These are phyloP conservation scores for Bretziella fagacearum DNA, from an alignment of 2,329 filamentous ascomycete species.

Conservation along the genomic window DNA sequence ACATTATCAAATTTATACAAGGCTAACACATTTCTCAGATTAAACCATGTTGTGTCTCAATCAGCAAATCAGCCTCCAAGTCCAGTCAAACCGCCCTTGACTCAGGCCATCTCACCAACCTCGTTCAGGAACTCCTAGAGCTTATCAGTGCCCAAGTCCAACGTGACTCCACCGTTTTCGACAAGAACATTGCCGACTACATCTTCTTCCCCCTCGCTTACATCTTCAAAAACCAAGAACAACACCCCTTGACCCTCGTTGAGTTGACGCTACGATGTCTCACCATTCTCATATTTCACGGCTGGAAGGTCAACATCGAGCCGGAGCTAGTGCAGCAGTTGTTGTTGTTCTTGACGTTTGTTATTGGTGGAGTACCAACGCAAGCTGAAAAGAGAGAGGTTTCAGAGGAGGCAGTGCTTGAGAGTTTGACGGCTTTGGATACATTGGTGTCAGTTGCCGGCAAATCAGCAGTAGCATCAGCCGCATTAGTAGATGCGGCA, in stretches of 20 bases:
- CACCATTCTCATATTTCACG: constrained; percentile 52
- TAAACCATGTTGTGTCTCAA: constrained; percentile 43
- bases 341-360: constrained; percentile 65
- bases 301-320: constrained; percentile 60
- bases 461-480: constrained; percentile 31
- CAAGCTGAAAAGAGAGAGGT: constrained; percentile 29
- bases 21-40: constrained; percentile 26
- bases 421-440: constrained; percentile 52
- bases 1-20: not conserved
- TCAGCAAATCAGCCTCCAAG: constrained; percentile 39
- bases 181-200: constrained; percentile 80
- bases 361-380: constrained; percentile 56
- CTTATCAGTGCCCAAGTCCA: constrained; percentile 30
- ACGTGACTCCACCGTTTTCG: constrained; percentile 36
- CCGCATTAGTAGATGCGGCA: constrained; percentile 35
- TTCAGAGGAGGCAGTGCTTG: constrained; percentile 58
- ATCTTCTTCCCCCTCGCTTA: constrained; percentile 85
- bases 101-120: constrained; percentile 28
- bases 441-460: constrained; percentile 46
- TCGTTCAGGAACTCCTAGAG: constrained; percentile 28
- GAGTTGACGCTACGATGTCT: constrained; percentile 66
- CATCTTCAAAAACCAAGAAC: constrained; percentile 60
- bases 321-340: constrained; percentile 65
- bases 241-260: constrained; percentile 51
- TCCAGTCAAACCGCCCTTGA: constrained; percentile 27